Evolutionary conservation across 768 basidiomycete species (phyloP), one percentile per base, ranked within the genome.

Genomic region (Postia placenta): DNA sequence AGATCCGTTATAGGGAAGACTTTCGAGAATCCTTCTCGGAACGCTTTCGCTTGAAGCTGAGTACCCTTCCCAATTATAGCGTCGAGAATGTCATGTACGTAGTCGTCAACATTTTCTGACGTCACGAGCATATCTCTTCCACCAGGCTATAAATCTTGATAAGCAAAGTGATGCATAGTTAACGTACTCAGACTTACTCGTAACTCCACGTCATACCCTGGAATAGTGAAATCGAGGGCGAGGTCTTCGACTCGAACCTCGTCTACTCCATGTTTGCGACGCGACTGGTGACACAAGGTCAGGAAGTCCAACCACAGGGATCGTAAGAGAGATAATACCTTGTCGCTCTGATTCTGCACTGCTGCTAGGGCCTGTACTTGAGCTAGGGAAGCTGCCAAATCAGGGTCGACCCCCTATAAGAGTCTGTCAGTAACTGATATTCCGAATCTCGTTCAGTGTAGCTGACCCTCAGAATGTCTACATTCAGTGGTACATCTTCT

Each of bases 1-100:
- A 99, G 71, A 60, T 99, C 94, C 23, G 76, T 71, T 40, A 98
- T 83, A 4, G 95, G 90, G 76, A 99, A 98, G 25, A 98, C 93
- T 63, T 93, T 92, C 1, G 91, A 92, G 67, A 95, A 95, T 1
- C 92, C 95, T 54, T 93, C 89, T 55, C 83, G 78, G 81, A 99
- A 97, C 2, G 93, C 92, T 60, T 86, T 82, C 5, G 87, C 87
- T 67, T 96, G 93, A 1, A 79, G 69, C 45, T 76, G 71, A 17
- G 85, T 77, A 2, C 94, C 93, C 45, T 80, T 79, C 1, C 89
- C 88, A 11, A 99, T 76, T 47, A 95, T 90, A 23, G 85, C 84
- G 51, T 98, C 88, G 49, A 98, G 67, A 22, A 98, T 87, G 49
- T 81, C 82, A n/a, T 75, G 66, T 38, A 97, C 79, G 63, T 98